A percentile compares a stretch with the other conserved stretches of the same genome.
These are phyloP conservation scores for Zychaea mexicana DNA, from an alignment of 371 early-diverging fungal genomes.

Conservation along the genomic window DNA sequence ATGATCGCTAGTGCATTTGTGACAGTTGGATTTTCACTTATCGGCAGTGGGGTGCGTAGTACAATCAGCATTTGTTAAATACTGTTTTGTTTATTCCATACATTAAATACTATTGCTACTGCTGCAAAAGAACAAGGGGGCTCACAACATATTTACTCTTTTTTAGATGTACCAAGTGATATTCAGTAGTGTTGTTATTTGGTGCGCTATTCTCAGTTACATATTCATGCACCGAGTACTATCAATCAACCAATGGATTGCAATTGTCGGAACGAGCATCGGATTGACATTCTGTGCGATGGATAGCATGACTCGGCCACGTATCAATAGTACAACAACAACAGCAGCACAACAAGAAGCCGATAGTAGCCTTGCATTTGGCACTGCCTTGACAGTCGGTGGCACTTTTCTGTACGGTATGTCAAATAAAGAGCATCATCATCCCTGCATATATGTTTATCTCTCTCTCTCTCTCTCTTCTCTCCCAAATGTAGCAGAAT, in stretches of 20 bases:
- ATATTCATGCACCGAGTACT: constrained; percentile 58
- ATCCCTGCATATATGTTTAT: not conserved
- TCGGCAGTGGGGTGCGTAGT: constrained; percentile 72
- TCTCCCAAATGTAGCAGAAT: too few relatives aligned
- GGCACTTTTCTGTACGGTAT: constrained; percentile 63
- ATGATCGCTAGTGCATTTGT: constrained; percentile 70
- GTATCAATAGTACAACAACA: too few relatives aligned
- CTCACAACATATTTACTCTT: too few relatives aligned
- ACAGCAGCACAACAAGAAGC: not conserved
- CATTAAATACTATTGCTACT: too few relatives aligned
- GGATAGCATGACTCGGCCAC: constrained; percentile 38
- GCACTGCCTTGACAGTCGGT: constrained; percentile 52
- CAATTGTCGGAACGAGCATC: constrained; percentile 64
- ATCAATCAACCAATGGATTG: constrained; percentile 59
- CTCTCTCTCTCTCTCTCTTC: too few relatives aligned
- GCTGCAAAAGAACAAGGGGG: not conserved
- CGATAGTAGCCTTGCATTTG: constrained; percentile 22
- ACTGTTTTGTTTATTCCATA: too few relatives aligned
- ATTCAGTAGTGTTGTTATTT: constrained; percentile 74
- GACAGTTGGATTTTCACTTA: constrained; percentile 71
- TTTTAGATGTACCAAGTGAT: constrained; percentile 78
- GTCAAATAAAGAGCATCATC: not conserved
- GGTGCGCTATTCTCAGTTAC: constrained; percentile 70
- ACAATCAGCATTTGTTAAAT: too few relatives aligned
- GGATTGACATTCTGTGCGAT: constrained; percentile 55